A percentile compares a stretch with the other conserved stretches of the same genome.
phyloP scores from a whole-genome alignment of 169 alveolate genomes.

The Plasmodium cynomolgi region DNA sequence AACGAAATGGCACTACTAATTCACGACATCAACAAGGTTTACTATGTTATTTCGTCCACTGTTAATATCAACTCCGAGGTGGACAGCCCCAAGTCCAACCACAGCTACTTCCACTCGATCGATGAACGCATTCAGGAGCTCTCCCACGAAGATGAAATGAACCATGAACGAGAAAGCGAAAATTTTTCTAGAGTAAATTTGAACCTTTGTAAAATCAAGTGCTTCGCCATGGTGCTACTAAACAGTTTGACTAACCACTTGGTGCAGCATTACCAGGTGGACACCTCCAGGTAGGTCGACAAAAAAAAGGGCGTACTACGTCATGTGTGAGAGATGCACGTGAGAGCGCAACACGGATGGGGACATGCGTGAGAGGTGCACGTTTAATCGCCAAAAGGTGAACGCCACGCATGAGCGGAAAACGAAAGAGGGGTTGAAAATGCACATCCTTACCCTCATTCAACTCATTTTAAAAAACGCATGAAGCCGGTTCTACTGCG shows the following conservation, averaged over 20 bases:
- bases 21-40: constrained; percentile 51
- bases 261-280: constrained; percentile 27
- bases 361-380: background rate
- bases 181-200: background rate
- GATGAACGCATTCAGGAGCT: constrained; percentile 25
- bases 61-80: background rate
- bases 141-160: constrained; percentile 35
- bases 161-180: constrained; percentile 6
- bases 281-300: constrained; percentile 16
- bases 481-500: background rate
- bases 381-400: background rate
- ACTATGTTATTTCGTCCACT: constrained; percentile 54
- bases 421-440: background rate
- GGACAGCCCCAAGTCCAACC: constrained; percentile 1
- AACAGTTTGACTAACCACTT: constrained; percentile 31
- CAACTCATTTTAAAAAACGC: background rate
- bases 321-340: background rate
- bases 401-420: background rate
- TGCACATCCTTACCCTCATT: background rate
- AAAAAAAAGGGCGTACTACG: background rate
- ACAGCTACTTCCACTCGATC: background rate
- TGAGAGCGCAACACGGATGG: background rate
- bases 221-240: constrained; percentile 50
- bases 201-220: constrained; percentile 47
- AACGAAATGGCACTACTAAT: constrained; percentile 66